Evolutionary conservation across 345 rosid species (phyloP).

Genomic region (Boechera stricta): DNA sequence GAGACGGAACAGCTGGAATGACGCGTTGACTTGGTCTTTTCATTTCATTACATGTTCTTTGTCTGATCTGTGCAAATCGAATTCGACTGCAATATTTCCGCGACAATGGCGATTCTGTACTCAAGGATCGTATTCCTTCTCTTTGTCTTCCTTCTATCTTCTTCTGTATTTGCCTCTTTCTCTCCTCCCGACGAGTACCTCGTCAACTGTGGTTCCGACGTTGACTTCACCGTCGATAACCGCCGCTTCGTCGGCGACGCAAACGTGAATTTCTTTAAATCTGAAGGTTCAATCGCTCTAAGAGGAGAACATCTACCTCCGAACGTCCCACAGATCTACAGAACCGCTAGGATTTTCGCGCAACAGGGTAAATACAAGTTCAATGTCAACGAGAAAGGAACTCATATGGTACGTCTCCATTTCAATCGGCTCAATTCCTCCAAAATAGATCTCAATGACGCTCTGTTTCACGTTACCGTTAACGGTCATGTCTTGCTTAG

Average conservation of each 20-base stretch:
- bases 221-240: slow-evolving; percentile 57
- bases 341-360: slow-evolving; percentile 67
- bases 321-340: slow-evolving; percentile 57
- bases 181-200: slow-evolving; percentile 67
- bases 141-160: slow-evolving; percentile 37
- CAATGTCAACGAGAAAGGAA: slow-evolving; percentile 64
- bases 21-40: slow-evolving; percentile 44
- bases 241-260: slow-evolving; percentile 71
- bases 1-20: slow-evolving; percentile 36
- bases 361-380: slow-evolving; percentile 69
- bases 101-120: slow-evolving; percentile 35
- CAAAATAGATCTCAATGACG: slow-evolving; percentile 43
- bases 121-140: slow-evolving; percentile 25
- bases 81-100: slow-evolving; percentile 22
- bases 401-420: slow-evolving; percentile 81
- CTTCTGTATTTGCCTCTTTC: slow-evolving; percentile 45
- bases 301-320: slow-evolving; percentile 41
- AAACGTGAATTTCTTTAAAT: slow-evolving; percentile 30
- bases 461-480: slow-evolving; percentile 79
- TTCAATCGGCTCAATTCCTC: slow-evolving; percentile 61
- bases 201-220: slow-evolving; percentile 70
- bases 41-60: not conserved
- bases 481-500: slow-evolving; percentile 69
- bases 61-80: slow-evolving; percentile 19
- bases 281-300: slow-evolving; percentile 49